Percentiles rank a stretch among this genome's conserved stretches.
These are phyloP conservation scores for Ustilago shanxiensis DNA, from an alignment of 1,284 basidiomycete species.

Conservation along the genomic window DNA sequence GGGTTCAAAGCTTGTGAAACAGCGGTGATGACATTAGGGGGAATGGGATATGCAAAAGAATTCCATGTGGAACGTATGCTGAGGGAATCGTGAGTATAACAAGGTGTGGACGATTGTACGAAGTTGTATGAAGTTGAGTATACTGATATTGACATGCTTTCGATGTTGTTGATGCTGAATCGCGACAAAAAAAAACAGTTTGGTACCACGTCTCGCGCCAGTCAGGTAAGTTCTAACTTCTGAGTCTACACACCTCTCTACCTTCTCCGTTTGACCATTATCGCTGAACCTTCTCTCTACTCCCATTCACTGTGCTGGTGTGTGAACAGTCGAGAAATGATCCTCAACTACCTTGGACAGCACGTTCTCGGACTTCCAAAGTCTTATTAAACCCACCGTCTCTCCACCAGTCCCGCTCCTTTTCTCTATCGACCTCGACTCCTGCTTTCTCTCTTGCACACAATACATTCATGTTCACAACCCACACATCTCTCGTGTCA, in stretches of 20 bases:
- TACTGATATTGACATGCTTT: background rate
- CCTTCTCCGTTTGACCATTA: background rate
- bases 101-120: background rate
- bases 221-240: constrained; percentile 35
- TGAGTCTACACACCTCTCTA: background rate
- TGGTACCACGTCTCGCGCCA: constrained; percentile 67
- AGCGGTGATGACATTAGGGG: constrained; percentile 63
- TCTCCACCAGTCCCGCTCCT: background rate
- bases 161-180: background rate
- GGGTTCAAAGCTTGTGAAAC: constrained; percentile 61
- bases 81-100: constrained; percentile 48
- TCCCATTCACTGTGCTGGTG: background rate
- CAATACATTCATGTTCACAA: too few species aligned
- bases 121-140: background rate
- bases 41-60: constrained; percentile 68
- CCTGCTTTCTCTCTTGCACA: background rate
- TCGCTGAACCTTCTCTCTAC: background rate
- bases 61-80: constrained; percentile 60
- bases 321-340: constrained; percentile 63
- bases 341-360: constrained; percentile 61
- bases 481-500: too few species aligned
- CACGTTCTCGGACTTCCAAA: constrained; percentile 57
- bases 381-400: constrained; percentile 47
- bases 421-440: background rate
- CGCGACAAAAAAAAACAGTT: constrained; percentile 18